A percentile compares a stretch with the other conserved stretches of the same genome.
Conservation (phyloP, 495 filamentous ascomycete species). For the Lepidopterella palustris region DNA sequence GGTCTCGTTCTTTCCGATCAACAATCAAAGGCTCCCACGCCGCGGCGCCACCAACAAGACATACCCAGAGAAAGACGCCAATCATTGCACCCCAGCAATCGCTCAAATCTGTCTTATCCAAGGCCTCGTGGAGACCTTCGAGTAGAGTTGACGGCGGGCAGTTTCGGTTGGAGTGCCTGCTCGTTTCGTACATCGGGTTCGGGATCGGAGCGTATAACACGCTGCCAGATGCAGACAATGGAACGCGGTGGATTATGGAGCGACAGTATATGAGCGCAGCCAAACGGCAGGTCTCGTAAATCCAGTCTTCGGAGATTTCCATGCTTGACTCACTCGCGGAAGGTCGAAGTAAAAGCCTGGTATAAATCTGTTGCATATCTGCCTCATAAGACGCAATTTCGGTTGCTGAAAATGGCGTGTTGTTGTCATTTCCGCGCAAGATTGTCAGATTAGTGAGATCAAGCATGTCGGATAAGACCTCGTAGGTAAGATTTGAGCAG, state of each 20-base stretch:
- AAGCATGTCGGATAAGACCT: slow-evolving; percentile 21
- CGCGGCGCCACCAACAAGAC: slow-evolving; percentile 18
- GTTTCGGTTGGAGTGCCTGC: not conserved
- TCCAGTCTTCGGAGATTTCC: slow-evolving; percentile 17
- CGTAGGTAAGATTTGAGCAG: slow-evolving; percentile 15
- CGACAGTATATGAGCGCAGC: slow-evolving; percentile 21
- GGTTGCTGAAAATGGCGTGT: not conserved
- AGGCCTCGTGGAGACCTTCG: slow-evolving; percentile 8
- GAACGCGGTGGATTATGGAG: slow-evolving; percentile 13
- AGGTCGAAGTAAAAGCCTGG: slow-evolving; percentile 10
- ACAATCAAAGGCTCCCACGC: slow-evolving; percentile 3
- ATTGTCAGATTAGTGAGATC: slow-evolving; percentile 22
- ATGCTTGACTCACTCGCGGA: slow-evolving; percentile 12
- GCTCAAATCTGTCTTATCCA: slow-evolving; percentile 7
- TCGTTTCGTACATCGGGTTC: not conserved
- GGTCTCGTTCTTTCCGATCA: not conserved
- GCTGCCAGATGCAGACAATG: slow-evolving; percentile 18
- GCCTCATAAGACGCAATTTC: slow-evolving; percentile 2
- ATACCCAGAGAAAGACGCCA: slow-evolving; percentile 23
- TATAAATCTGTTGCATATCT: slow-evolving; percentile 7
- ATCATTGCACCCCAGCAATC: slow-evolving; percentile 21
- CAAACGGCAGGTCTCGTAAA: slow-evolving; percentile 22
- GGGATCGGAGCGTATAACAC: not conserved
- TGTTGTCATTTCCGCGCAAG: not conserved
- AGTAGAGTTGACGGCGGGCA: slow-evolving; percentile 2